Evolutionary conservation across 352 stramenopile species (phyloP).

Genomic region (Globisporangium radiosum): DNA sequence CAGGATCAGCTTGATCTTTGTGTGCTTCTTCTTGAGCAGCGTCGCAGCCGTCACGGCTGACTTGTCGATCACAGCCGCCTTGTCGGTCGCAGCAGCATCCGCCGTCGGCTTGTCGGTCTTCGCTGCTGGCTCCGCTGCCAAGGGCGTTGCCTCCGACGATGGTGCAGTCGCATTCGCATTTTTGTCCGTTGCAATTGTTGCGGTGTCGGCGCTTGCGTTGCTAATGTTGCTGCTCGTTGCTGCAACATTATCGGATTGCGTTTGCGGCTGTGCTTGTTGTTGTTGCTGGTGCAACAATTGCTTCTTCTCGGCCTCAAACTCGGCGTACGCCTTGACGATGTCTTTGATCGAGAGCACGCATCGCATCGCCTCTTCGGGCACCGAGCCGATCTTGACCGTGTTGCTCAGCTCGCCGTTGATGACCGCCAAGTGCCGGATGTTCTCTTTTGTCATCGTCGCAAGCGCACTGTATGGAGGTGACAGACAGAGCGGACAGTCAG

Average conservation of each 20-base stretch:
- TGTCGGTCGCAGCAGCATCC: too few relatives aligned
- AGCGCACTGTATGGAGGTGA: conserved; percentile 33
- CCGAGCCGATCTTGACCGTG: conserved; percentile 61
- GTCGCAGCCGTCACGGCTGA: conserved; percentile 45
- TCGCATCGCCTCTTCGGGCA: conserved; percentile 79
- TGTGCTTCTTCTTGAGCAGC: conserved; percentile 81
- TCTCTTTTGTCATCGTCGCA: conserved; percentile 84
- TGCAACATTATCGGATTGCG: neutral
- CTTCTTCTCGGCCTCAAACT: conserved; percentile 62
- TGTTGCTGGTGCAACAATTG: neutral
- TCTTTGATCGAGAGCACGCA: conserved; percentile 84
- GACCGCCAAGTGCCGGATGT: conserved; percentile 78
- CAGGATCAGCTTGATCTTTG: conserved; percentile 72
- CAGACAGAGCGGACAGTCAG: neutral
- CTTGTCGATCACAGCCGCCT: neutral
- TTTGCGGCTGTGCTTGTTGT: too few relatives aligned
- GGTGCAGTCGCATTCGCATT: too few relatives aligned
- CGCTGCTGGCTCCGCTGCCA: conserved; percentile 12
- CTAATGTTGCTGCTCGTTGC: neutral
- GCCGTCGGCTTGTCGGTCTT: neutral
- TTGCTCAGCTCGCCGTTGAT: conserved; percentile 73
- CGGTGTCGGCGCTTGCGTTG: neutral
- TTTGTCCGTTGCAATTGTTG: conserved; percentile 1
- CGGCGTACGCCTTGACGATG: conserved; percentile 68
- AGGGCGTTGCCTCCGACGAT: neutral